Percentiles rank a stretch among this genome's conserved stretches.
Evolutionary conservation across 2,329 filamentous ascomycete genomes (phyloP).

Genomic region (Akanthomyces muscarius): DNA sequence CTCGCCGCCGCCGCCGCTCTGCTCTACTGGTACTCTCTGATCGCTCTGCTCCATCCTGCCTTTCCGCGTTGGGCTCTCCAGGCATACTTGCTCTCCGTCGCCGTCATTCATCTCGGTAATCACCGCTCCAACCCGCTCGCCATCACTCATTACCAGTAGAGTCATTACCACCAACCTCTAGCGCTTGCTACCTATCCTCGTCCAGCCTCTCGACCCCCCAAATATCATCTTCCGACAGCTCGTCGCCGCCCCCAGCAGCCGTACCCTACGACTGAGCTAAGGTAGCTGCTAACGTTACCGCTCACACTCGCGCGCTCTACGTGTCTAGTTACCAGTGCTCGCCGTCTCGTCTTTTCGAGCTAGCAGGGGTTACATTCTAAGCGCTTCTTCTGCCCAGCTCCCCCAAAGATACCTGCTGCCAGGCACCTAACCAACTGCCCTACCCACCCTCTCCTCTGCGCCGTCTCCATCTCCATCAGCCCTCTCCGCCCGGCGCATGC

Average conservation of each 20-base stretch:
- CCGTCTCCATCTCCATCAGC: constrained; percentile 8
- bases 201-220: not conserved
- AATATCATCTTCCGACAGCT: not conserved
- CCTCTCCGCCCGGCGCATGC: constrained; percentile 11
- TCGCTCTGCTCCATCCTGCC: not conserved
- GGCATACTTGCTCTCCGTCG: not conserved
- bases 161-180: not conserved
- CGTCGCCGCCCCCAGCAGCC: not conserved
- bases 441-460: not conserved
- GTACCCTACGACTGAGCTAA: not conserved
- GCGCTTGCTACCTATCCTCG: not conserved
- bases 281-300: too few species aligned
- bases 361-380: constrained; percentile 12
- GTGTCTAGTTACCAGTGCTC: not conserved
- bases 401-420: not conserved
- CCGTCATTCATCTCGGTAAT: not conserved
- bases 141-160: too few species aligned
- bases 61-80: constrained; percentile 1
- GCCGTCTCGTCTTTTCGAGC: not conserved
- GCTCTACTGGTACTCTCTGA: not conserved
- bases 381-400: constrained; percentile 8
- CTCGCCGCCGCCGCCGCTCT: not conserved
- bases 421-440: not conserved
- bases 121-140: not conserved
- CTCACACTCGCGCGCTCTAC: not conserved